Evolutionary conservation across 352 stramenopile genomes (phyloP).

Genomic region (Globisporangium orthogonon): DNA sequence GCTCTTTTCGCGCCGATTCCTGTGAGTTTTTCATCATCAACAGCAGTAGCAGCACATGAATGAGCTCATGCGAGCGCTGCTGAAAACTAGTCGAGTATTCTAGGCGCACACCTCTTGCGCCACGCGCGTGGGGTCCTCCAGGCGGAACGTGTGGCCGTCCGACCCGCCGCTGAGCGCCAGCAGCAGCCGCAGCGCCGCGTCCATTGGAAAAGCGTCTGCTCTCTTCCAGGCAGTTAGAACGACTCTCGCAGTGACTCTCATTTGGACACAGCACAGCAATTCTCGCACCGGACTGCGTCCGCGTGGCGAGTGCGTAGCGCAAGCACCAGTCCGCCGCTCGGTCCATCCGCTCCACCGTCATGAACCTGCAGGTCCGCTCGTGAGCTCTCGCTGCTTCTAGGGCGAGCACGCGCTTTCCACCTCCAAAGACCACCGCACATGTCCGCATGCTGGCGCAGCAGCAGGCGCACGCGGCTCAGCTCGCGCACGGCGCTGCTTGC

Average conservation of each 20-base stretch:
- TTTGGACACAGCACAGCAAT: neutral
- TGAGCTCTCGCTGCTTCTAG: neutral
- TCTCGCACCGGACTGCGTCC: conserved; percentile 6
- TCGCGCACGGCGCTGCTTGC: neutral
- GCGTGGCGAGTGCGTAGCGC: conserved; percentile 9
- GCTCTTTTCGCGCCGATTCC: neutral
- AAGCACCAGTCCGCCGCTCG: conserved; percentile 26
- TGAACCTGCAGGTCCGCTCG: conserved; percentile 13
- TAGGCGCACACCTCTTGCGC: conserved; percentile 9
- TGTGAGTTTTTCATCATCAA: neutral
- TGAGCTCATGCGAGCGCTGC: neutral
- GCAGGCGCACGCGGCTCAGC: conserved; percentile 9
- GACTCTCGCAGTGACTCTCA: neutral
- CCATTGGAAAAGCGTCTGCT: conserved; percentile 18
- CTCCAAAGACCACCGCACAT: conserved; percentile 1
- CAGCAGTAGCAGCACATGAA: neutral
- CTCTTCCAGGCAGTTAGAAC: neutral
- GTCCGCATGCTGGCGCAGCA: conserved; percentile 10
- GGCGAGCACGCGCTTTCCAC: neutral
- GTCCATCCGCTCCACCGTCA: conserved; percentile 30
- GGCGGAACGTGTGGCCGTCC: conserved; percentile 50
- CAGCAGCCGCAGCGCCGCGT: conserved; percentile 39
- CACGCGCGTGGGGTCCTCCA: conserved; percentile 40
- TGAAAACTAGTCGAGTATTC: neutral
- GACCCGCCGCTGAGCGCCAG: conserved; percentile 45